Evolutionary conservation across 768 basidiomycete species (phyloP).

Genomic region (Epithele typhae): DNA sequence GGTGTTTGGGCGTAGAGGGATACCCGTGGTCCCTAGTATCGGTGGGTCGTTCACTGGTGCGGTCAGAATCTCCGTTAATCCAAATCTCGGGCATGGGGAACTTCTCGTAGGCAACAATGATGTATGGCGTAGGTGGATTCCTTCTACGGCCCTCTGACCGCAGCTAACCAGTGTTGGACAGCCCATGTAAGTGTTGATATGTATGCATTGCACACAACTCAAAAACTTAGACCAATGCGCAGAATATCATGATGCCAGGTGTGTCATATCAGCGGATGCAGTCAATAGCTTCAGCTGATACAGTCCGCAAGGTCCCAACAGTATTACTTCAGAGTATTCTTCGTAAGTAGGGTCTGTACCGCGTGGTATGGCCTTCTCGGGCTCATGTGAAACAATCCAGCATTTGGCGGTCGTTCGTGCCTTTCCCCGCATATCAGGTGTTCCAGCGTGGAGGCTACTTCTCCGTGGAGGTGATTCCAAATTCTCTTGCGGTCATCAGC

Average conservation of each 20-base stretch:
- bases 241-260: constrained; percentile 71
- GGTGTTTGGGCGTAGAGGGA: constrained; percentile 63
- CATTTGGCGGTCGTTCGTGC: constrained; percentile 82
- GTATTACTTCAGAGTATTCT: constrained; percentile 62
- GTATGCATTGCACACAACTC: constrained; percentile 8
- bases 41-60: constrained; percentile 36
- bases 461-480: constrained; percentile 73
- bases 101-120: constrained; percentile 75
- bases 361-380: constrained; percentile 5
- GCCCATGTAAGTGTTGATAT: constrained; percentile 48
- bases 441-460: constrained; percentile 89
- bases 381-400: constrained; percentile 28
- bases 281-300: no score
- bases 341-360: constrained; percentile 41
- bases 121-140: constrained; percentile 77
- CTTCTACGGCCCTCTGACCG: no score
- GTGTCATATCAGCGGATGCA: not conserved
- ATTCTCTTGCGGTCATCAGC: constrained; percentile 72
- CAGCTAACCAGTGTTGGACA: constrained; percentile 30
- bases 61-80: constrained; percentile 3
- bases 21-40: constrained; percentile 79
- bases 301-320: constrained; percentile 51
- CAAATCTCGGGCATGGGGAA: constrained; percentile 2
- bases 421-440: constrained; percentile 70
- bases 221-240: constrained; percentile 7